A percentile compares a stretch with the other conserved stretches of the same genome.
Evolutionary conservation across 768 basidiomycete species (phyloP).

Genomic region (Pholiota microspora): DNA sequence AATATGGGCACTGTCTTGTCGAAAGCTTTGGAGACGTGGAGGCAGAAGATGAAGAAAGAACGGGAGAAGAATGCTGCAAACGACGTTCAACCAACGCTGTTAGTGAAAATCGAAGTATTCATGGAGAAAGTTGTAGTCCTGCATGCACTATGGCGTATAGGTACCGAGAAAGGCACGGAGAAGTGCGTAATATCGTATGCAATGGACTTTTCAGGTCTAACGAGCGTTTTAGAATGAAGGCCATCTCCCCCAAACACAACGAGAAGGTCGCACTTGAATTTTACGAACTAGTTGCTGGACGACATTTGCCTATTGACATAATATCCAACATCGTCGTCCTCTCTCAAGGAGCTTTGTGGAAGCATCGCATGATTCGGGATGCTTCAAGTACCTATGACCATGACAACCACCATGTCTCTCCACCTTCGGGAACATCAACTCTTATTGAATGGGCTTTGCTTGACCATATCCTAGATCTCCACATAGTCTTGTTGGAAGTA

Average conservation of each 20-base stretch:
- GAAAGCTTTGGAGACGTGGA: constrained; percentile 64
- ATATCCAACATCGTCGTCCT: constrained; percentile 75
- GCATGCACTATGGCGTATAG: constrained; percentile 70
- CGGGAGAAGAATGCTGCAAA: constrained; percentile 29
- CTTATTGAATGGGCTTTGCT: constrained; percentile 65
- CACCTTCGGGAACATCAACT: constrained; percentile 30
- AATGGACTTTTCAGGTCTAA: constrained; percentile 8
- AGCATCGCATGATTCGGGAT: constrained; percentile 71
- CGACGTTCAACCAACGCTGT: constrained; percentile 38
- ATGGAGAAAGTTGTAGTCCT: constrained; percentile 74
- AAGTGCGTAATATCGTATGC: constrained; percentile 44
- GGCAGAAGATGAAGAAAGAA: constrained; percentile 39
- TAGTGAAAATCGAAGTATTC: constrained; percentile 58
- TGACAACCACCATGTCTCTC: constrained; percentile 22
- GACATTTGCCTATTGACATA: constrained; percentile 70
- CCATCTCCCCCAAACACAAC: constrained; percentile 45
- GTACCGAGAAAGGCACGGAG: constrained; percentile 49
- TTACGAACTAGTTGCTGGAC: constrained; percentile 56
- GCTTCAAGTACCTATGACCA: constrained; percentile 24
- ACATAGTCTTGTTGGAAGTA: constrained; percentile 62
- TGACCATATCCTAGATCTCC: constrained; percentile 63
- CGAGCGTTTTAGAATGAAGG: constrained; percentile 40
- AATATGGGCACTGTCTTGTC: constrained; percentile 75
- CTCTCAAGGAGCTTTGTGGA: constrained; percentile 82
- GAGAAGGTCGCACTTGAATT: constrained; percentile 56